Conservation (phyloP, 805 yeast species). For the Ogataea angusta region DNA sequence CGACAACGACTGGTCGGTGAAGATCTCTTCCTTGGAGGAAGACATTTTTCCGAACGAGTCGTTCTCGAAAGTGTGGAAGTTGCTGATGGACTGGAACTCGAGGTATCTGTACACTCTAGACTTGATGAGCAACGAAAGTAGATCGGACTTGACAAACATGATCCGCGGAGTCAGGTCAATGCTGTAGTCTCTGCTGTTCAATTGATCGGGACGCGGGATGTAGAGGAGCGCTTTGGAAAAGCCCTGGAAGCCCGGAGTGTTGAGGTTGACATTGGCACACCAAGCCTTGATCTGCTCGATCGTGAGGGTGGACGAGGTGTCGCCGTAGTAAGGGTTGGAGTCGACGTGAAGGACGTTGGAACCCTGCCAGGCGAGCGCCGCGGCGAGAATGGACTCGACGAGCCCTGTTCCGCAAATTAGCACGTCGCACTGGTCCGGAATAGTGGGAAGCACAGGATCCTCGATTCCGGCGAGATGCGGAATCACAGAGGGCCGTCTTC, state of each 20-base stretch:
- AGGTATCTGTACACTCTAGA: slow-evolving; percentile 87
- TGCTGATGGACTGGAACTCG: slow-evolving; percentile 85
- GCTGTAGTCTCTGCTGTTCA: slow-evolving; percentile 72
- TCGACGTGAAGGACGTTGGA: slow-evolving; percentile 90
- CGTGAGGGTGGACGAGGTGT: slow-evolving; percentile 78
- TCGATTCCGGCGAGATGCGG: slow-evolving; percentile 79
- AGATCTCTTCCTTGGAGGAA: slow-evolving; percentile 87
- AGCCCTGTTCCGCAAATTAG: slow-evolving; percentile 91
- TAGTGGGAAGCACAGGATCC: slow-evolving; percentile 58
- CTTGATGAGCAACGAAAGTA: slow-evolving; percentile 71
- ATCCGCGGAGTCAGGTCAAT: slow-evolving; percentile 85
- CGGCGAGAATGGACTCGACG: slow-evolving; percentile 83
- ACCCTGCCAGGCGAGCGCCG: slow-evolving; percentile 98
- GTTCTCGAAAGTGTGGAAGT: slow-evolving; percentile 91
- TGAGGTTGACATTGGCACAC: slow-evolving; percentile 67
- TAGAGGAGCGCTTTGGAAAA: slow-evolving; percentile 68
- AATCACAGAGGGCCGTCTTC: slow-evolving; percentile 40
- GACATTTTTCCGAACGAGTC: slow-evolving; percentile 85
- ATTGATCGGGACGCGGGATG: slow-evolving; percentile 60
- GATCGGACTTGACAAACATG: slow-evolving; percentile 86
- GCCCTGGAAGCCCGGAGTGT: slow-evolving; percentile 32
- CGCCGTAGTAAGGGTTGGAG: slow-evolving; percentile 83
- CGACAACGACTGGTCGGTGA: slow-evolving; percentile 79
- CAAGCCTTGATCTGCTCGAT: slow-evolving; percentile 82
- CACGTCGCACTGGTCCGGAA: slow-evolving; percentile 80